These are phyloP conservation scores for Pascua sp. DNA, from an alignment of 1,284 basidiomycete genomes.

Conservation along the genomic window DNA sequence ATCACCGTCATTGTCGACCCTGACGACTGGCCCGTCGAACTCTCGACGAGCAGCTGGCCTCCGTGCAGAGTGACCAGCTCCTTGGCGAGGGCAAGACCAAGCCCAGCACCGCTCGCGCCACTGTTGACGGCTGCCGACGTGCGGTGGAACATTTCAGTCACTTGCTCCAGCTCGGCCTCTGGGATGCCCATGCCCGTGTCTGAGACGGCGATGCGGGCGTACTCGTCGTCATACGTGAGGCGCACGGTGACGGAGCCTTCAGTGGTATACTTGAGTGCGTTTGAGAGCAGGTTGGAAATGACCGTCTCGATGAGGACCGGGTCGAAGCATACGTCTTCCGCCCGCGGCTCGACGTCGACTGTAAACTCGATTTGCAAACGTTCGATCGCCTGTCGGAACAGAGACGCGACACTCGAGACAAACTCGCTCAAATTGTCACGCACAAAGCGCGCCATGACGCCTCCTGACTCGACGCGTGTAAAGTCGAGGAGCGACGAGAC, in stretches of 20 bases:
- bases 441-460: slow-evolving; percentile 40
- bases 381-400: slow-evolving; percentile 46
- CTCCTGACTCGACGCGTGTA: slow-evolving; percentile 42
- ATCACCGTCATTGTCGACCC: slow-evolving; percentile 20
- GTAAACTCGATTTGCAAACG: slow-evolving; percentile 5
- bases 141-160: slow-evolving; percentile 36
- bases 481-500: slow-evolving; percentile 48
- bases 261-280: slow-evolving; percentile 46
- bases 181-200: slow-evolving; percentile 52
- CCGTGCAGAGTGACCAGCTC: slow-evolving; percentile 51
- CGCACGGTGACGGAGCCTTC: slow-evolving; percentile 34
- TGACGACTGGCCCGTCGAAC: not conserved
- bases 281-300: slow-evolving; percentile 44
- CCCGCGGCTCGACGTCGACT: slow-evolving; percentile 1
- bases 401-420: slow-evolving; percentile 41
- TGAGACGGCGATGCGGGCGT: slow-evolving; percentile 36
- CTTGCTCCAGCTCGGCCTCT: slow-evolving; percentile 19
- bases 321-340: slow-evolving; percentile 40
- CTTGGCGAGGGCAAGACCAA: slow-evolving; percentile 26
- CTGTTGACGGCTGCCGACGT: slow-evolving; percentile 17
- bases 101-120: slow-evolving; percentile 12
- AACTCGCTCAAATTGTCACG: slow-evolving; percentile 42
- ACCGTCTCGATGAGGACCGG: slow-evolving; percentile 49
- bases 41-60: slow-evolving; percentile 43
- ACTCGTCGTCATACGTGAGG: slow-evolving; percentile 24